Conservation (phyloP, 768 basidiomycete species). For the Leccinum truebloodii region DNA sequence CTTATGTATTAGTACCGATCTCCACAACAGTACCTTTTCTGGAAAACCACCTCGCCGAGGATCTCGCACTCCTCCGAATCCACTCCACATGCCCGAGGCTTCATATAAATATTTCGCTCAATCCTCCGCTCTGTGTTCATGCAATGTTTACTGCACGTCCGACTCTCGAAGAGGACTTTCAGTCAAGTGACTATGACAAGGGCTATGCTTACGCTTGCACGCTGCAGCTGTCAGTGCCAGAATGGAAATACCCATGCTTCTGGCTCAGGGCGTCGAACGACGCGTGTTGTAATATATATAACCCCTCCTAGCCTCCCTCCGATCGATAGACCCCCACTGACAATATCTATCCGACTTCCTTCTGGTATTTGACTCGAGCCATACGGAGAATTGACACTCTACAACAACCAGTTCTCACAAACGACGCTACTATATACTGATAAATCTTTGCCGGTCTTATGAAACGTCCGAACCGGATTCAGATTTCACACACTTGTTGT, state of each 20-base stretch:
- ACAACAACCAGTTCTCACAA: not conserved
- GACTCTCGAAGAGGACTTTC: not conserved
- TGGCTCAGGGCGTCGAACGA: constrained; percentile 10
- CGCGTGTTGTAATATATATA: not conserved
- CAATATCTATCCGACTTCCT: not conserved
- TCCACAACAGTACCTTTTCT: constrained; percentile 10
- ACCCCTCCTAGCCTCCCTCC: not conserved
- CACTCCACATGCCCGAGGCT: not conserved
- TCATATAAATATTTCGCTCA: not conserved
- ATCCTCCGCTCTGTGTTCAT: not conserved
- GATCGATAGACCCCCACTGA: not conserved
- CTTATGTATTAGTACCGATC: constrained; percentile 2
- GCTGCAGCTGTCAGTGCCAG: constrained; percentile 2
- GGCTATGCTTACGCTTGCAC: not conserved
- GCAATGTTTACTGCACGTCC: not conserved
- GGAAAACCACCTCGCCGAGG: not conserved
- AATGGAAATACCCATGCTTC: constrained; percentile 15
- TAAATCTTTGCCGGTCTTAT: not conserved
- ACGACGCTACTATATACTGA: not conserved
- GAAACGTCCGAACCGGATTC: not conserved
- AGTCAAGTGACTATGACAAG: not conserved
- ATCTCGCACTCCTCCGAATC: not conserved
- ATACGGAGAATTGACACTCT: not conserved
- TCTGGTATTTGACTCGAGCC: not conserved
- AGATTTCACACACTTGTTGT: constrained; percentile 2